Evolutionary conservation across 2,329 filamentous ascomycete genomes (phyloP).

Genomic region (Sporothrix mexicana): DNA sequence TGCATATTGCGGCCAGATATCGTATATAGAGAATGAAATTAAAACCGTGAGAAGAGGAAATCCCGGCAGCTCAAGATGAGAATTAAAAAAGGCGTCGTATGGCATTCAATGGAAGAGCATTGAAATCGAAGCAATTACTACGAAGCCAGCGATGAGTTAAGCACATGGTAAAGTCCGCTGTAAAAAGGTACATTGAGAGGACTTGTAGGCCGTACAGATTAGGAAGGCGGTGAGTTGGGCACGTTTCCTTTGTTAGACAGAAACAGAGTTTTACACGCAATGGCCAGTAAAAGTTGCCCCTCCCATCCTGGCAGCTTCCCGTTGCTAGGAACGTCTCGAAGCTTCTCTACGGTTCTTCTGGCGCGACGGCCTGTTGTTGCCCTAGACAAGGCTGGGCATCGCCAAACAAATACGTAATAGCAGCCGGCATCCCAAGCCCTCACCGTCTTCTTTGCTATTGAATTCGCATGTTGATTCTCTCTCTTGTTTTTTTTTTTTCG

Average conservation of each 20-base stretch:
- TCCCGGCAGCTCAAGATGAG: background rate
- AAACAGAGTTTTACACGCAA: slow-evolving; percentile 15
- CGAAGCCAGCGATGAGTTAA: slow-evolving; percentile 5
- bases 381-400: slow-evolving; percentile 22
- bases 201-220: background rate
- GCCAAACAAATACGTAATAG: slow-evolving; percentile 5
- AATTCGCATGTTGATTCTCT: background rate
- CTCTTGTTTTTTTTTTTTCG: background rate
- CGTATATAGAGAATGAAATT: slow-evolving; percentile 7
- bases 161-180: background rate
- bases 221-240: slow-evolving; percentile 34
- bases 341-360: slow-evolving; percentile 33
- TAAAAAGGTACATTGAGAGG: background rate
- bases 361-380: background rate
- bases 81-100: no score
- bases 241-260: background rate
- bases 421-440: background rate
- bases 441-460: background rate
- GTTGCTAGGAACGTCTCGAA: slow-evolving; percentile 34
- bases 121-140: background rate
- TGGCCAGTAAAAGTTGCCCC: slow-evolving; percentile 20
- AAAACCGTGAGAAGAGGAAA: background rate
- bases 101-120: background rate
- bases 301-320: slow-evolving; percentile 17
- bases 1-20: slow-evolving; percentile 2